Percentiles rank a stretch among this genome's conserved stretches.
Conservation (phyloP, 2,329 filamentous ascomycete species). For the Grosmannia serpens region DNA sequence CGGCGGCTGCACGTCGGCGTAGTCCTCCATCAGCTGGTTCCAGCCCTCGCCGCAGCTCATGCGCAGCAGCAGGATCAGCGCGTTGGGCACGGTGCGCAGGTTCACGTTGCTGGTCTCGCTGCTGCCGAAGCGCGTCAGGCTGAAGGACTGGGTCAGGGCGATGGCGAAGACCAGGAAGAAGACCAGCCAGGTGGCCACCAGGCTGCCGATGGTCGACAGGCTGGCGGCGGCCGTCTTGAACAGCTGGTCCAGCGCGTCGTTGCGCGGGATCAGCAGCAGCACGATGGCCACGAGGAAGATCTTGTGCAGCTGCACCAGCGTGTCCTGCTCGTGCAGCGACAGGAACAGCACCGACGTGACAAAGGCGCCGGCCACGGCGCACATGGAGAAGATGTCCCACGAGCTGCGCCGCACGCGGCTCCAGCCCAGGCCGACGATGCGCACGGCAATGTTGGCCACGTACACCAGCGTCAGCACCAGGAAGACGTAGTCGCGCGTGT, state of each 20-base stretch:
- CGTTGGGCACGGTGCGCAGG: constrained; percentile 87
- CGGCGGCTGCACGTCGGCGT: constrained; percentile 65
- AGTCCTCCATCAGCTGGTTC: constrained; percentile 97
- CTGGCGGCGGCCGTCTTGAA: constrained; percentile 98
- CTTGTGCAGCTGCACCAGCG: constrained; percentile 78
- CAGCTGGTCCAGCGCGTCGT: constrained; percentile 92
- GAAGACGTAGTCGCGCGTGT: constrained; percentile 63
- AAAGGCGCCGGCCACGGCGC: constrained; percentile 70
- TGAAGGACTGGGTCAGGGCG: constrained; percentile 90
- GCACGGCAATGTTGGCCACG: constrained; percentile 68
- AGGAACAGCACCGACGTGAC: constrained; percentile 70
- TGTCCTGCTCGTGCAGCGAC: constrained; percentile 43
- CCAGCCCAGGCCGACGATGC: constrained; percentile 85
- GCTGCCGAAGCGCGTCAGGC: constrained; percentile 74
- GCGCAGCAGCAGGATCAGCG: constrained; percentile 82
- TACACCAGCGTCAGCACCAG: constrained; percentile 73
- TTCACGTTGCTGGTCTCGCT: constrained; percentile 72
- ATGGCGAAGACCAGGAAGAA: constrained; percentile 95
- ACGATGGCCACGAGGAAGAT: constrained; percentile 85
- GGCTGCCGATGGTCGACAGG: constrained; percentile 78
- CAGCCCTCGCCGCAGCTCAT: constrained; percentile 92
- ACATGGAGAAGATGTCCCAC: constrained; percentile 85
- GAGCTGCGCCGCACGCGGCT: constrained; percentile 81
- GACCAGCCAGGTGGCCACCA: constrained; percentile 94
- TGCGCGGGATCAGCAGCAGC: constrained; percentile 83